phyloP scores from a whole-genome alignment of 768 basidiomycete species.

The Tulasnella sp. region DNA sequence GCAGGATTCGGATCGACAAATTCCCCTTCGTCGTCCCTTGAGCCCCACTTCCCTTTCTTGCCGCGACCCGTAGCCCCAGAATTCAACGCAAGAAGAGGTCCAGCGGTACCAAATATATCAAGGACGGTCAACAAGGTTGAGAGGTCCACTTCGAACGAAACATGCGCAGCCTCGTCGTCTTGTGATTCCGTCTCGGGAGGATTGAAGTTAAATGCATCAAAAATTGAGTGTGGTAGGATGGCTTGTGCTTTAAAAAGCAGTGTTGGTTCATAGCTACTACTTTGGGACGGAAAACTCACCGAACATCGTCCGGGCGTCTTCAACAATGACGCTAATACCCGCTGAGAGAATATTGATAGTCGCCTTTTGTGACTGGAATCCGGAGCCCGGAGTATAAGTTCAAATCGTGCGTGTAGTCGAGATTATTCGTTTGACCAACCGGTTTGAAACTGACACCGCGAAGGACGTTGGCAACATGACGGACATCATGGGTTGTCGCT shows the following conservation, averaged over 20 bases:
- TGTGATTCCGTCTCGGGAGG: conserved; percentile 29
- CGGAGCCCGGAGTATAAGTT: too few species aligned
- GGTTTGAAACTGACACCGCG: conserved; percentile 71
- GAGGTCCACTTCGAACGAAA: conserved; percentile 71
- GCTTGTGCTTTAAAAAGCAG: conserved; percentile 50
- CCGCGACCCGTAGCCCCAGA: not conserved
- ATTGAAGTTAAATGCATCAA: conserved; percentile 64
- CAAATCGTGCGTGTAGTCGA: too few species aligned
- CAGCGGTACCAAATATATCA: conserved; percentile 83
- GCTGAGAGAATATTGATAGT: conserved; percentile 54
- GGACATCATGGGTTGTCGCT: conserved; percentile 32
- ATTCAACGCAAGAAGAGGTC: conserved; percentile 1
- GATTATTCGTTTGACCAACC: too few species aligned
- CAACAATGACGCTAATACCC: conserved; percentile 68
- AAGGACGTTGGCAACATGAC: conserved; percentile 64
- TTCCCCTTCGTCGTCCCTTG: conserved; percentile 28
- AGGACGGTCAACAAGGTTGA: conserved; percentile 78
- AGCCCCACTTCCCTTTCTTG: conserved; percentile 32
- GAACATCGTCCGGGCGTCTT: conserved; percentile 69
- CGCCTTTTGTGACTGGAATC: conserved; percentile 45
- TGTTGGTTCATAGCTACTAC: not conserved
- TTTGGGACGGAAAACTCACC: conserved; percentile 36
- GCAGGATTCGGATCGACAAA: conserved; percentile 8
- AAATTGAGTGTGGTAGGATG: conserved; percentile 63
- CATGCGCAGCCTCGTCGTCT: conserved; percentile 24